Base-by-base conservation (phyloP, 179 eudicot species). In the Silene coronaria region DNA sequence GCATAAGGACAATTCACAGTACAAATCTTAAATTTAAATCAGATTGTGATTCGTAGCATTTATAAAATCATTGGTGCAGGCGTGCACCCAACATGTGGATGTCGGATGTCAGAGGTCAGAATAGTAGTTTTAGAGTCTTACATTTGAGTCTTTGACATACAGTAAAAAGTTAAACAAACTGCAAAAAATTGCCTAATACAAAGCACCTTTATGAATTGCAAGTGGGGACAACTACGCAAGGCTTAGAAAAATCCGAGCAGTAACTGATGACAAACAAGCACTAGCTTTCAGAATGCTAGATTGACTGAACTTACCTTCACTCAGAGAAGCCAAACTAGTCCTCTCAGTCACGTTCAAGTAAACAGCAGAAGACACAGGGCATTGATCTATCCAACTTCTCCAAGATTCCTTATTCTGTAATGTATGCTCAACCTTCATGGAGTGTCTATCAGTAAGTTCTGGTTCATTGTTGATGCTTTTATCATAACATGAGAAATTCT, bases 311-410 rank as follows among this genome's bases (percentile, higher is more conserved):
- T 59, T 88, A 92, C 97, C 96, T 86, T 92, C 97, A 84, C 84
- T 83, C 64, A 92, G 75, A 75, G 96, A 85, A 73, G 86, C 83
- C 82, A 92, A 80, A 77, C 76, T 86, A 70, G 91, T 92, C 78
- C 96, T 86, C 83, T 89, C 90, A 78, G 84, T 82, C 59, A 92
- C 83, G 69, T 82, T 82, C 78, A 92, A 84, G 73, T 81, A 80
- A 80, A 91, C 32, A 27, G 87, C 82, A 74, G 75, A 83, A 70
- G 90, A 66, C 71, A 83, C 78, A 71, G 80, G 85, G 70, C 80
- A 79, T 21, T 80, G 77, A 77, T 83, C 81, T 67, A 69, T 71
- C 79, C 84, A 78, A 75, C 78, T 83, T 68, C 67, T 82, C 84
- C 87, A 84, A 68, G 96, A 89, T 57, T 85, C 87, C 82, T 87